Evolutionary conservation across 345 rosid genomes (phyloP), one percentile per base, ranked within the genome.

Genomic region (Erysimum cheiranthoides): DNA sequence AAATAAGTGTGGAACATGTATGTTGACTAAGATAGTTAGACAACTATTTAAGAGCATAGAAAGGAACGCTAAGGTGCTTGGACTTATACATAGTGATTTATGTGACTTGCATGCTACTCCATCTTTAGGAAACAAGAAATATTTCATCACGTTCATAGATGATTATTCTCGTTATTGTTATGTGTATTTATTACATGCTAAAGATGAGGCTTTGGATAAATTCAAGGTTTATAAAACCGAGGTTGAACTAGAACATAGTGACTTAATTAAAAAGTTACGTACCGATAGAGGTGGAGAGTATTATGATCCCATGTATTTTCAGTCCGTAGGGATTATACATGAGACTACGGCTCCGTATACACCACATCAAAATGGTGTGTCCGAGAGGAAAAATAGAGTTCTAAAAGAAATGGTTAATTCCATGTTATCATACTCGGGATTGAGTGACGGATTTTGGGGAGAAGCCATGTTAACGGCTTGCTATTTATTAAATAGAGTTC

Each of bases 301-400:
- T 43, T 61, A 61, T 36, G 18, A 42, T 61, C 50, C 50, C 11
- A 1, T 8, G 1, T 18, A 39, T 61, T 39, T 61, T 3, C 10
- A 39, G 39, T 61, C 50, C 0, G 18, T 27, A 17, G 14, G 47
- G 1, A 61, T 39, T 17, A 61, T 39, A 38, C 67, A 61, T 45
- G 68, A 64, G 27, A 64, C 9, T 61, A 45, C 12, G 21, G 54
- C 54, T 36, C 35, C 21, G 7, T 61, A 61, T 21, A 62, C 67
- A 21, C 66, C 47, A 61, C 47, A 61, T 18, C 31, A 61, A 39
- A 61, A 61, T 17, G 47, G 31, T 61, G 66, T 39, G 12, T 32
- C 32, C 13, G 47, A 61, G 18, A 61, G 66, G 10, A 61, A 61
- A 61, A 61, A 61, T 61, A 61, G 46, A 35, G 30, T 36, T 16